Evolutionary conservation across 1,284 basidiomycete genomes (phyloP), one percentile per base, ranked within the genome.

Genomic region (Fomitiporia mediterranea): DNA sequence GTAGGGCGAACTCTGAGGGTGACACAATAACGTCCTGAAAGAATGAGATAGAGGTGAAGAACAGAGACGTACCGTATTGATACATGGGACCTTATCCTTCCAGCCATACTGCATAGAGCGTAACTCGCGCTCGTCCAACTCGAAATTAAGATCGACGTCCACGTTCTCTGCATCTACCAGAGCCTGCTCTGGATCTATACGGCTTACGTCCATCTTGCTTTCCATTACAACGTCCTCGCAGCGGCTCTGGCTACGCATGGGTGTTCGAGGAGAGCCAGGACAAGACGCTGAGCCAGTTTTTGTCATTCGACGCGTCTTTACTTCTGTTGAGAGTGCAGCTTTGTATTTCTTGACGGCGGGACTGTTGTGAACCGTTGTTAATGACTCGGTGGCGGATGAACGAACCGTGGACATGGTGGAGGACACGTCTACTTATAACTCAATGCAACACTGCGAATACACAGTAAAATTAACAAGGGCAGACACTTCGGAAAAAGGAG

Each of bases 21-120:
- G 13, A 37, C 2, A 13, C 17, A 37, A 37, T n/a, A n/a, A n/a
- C n/a, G 2, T 17, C 3, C 11, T 37, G 3, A 13, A 19, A 1
- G 8, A 50, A 51, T 21, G 46, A 8, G 15, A 54, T 28, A 49
- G 39, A 52, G 19, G 49, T 30, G 28, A 8, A 21, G 8, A 5
- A 8, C 63, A n/a, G n/a, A n/a, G 17, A 28, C 51, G 55, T 56
- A 92, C 90, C 91, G 77, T 60, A 95, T 79, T 23, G 91, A 92
- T 11, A 95, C 92, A 66, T 93, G 82, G 82, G 27, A 94, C 92
- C 64, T 93, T 92, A 68, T 94, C 91, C 56, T 88, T 80, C 54
- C 78, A 80, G 11, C 83, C 82, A 54, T 80, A 77, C 50, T 82
- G 76, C 1, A 64, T 64, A 7, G 70, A 70, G 49, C 71, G 63